Conservation (phyloP, 1,284 basidiomycete species). For the Cutaneotrichosporon sp. region DNA sequence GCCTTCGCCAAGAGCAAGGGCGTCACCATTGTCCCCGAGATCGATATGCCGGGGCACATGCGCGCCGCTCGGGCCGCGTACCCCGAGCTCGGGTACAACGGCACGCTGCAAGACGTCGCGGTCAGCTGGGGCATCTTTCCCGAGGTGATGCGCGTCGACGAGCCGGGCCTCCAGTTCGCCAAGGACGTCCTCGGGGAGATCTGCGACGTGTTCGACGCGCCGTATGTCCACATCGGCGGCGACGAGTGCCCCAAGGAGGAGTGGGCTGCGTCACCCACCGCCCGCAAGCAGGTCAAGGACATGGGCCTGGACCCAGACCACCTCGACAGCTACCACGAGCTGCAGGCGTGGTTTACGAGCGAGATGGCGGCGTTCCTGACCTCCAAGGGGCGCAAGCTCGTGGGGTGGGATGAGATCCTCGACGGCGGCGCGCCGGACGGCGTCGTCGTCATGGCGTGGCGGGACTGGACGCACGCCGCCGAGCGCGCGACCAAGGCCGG, state of each 20-base stretch:
- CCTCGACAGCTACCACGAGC: slow-evolving; percentile 17
- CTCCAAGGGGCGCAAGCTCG: slow-evolving; percentile 16
- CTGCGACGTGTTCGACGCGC: slow-evolving; percentile 21
- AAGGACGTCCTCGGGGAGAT: slow-evolving; percentile 26
- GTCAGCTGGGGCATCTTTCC: slow-evolving; percentile 23
- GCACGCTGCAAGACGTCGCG: slow-evolving; percentile 7
- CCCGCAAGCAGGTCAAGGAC: slow-evolving; percentile 15
- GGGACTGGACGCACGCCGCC: slow-evolving; percentile 17
- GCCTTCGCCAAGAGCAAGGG: slow-evolving; percentile 17
- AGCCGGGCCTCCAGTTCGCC: slow-evolving; percentile 16
- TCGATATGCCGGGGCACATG: slow-evolving; percentile 31
- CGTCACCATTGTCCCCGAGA: slow-evolving; percentile 24
- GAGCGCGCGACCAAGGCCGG: slow-evolving; percentile 12
- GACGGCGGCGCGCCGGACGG: slow-evolving; percentile 23
- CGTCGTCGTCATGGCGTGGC: slow-evolving; percentile 24
- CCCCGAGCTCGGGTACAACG: slow-evolving; percentile 27
- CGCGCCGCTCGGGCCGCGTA: slow-evolving; percentile 27
- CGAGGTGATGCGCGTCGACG: slow-evolving; percentile 27
- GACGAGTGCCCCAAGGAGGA: slow-evolving; percentile 25
- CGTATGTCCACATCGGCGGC: slow-evolving; percentile 25
- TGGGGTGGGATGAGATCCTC: slow-evolving; percentile 29
- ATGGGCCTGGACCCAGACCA: slow-evolving; percentile 9
- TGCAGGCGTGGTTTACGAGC: slow-evolving; percentile 21
- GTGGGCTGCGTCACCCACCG: slow-evolving; percentile 13
- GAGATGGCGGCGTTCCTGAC: slow-evolving; percentile 20